Conservation (phyloP, 2,329 filamentous ascomycete species). For the Fonsecaea erecta region DNA sequence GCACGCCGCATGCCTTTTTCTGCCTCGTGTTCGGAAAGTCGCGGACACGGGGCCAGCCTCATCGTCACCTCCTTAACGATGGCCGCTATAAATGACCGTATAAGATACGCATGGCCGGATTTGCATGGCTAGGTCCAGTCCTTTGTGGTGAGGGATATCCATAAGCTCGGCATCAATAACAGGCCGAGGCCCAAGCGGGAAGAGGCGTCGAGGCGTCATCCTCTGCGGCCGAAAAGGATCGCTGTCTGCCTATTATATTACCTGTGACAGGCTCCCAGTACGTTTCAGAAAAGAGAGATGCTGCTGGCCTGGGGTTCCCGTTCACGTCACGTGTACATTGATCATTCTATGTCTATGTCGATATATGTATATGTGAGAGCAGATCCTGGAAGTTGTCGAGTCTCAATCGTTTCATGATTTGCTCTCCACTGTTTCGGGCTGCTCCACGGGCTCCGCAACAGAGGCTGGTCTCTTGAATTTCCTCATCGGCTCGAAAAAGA, state of each 20-base stretch:
- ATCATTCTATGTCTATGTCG: constrained; percentile 2
- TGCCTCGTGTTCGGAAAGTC: constrained; percentile 19
- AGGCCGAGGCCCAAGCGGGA: not conserved
- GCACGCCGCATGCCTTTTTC: constrained; percentile 5
- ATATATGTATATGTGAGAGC: not conserved
- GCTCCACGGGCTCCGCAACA: not conserved
- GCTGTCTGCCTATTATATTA: not conserved
- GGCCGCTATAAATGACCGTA: not conserved
- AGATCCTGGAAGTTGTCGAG: not conserved
- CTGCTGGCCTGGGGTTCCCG: not conserved
- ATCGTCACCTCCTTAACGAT: not conserved
- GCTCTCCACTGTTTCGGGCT: constrained; percentile 4
- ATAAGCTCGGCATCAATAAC: not conserved
- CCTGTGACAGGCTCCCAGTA: too few species aligned
- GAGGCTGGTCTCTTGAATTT: constrained; percentile 29
- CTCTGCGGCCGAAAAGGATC: not conserved
- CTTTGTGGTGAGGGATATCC: not conserved
- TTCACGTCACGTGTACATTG: constrained; percentile 1
- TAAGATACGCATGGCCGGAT: too few species aligned
- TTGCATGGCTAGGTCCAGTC: not conserved
- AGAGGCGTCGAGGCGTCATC: not conserved
- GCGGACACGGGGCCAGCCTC: constrained; percentile 9
- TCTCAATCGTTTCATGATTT: not conserved
- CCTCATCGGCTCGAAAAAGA: constrained; percentile 47
- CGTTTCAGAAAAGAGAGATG: too few species aligned